Percentiles rank a stretch among this genome's conserved stretches.
Evolutionary conservation across 2,329 filamentous ascomycete species (phyloP).

Genomic region (Hymenoscyphus linearis): DNA sequence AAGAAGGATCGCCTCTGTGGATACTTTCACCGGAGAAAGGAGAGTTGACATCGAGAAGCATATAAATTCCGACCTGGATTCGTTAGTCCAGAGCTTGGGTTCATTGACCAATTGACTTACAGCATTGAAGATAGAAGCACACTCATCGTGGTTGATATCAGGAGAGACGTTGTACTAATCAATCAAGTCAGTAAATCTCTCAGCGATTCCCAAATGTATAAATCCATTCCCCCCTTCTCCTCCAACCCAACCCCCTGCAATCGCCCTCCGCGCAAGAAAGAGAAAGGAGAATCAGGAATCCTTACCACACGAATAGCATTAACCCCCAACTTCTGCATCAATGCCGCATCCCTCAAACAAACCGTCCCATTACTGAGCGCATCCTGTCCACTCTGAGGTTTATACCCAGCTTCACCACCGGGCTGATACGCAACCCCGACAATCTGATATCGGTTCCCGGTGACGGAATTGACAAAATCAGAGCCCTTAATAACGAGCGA

Average conservation of each 20-base stretch:
- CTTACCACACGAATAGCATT: conserved; percentile 43
- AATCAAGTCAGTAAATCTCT: not conserved
- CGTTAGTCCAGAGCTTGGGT: not conserved
- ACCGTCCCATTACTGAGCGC: conserved; percentile 53
- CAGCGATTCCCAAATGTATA: not conserved
- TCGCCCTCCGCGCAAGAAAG: too few species aligned
- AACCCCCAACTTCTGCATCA: conserved; percentile 57
- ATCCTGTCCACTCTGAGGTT: conserved; percentile 49
- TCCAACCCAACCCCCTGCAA: too few species aligned
- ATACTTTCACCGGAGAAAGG: conserved; percentile 55
- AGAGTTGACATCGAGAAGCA: conserved; percentile 65
- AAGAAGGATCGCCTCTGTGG: conserved; percentile 49
- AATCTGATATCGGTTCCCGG: conserved; percentile 58
- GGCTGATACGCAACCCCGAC: conserved; percentile 66
- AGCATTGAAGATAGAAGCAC: conserved; percentile 63
- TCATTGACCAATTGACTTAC: conserved; percentile 31
- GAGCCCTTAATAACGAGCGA: conserved; percentile 51
- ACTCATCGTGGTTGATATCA: conserved; percentile 60
- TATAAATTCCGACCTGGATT: conserved; percentile 54
- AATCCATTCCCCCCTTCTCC: too few species aligned
- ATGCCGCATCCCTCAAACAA: conserved; percentile 59
- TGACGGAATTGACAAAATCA: conserved; percentile 55
- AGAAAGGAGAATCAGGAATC: not conserved
- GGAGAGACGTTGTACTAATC: conserved; percentile 56
- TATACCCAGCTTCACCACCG: conserved; percentile 58